Percentiles rank a stretch among this genome's conserved stretches.
These are phyloP conservation scores for Cupressus sempervirens DNA, from an alignment of 75 land plant genomes.

Conservation along the genomic window DNA sequence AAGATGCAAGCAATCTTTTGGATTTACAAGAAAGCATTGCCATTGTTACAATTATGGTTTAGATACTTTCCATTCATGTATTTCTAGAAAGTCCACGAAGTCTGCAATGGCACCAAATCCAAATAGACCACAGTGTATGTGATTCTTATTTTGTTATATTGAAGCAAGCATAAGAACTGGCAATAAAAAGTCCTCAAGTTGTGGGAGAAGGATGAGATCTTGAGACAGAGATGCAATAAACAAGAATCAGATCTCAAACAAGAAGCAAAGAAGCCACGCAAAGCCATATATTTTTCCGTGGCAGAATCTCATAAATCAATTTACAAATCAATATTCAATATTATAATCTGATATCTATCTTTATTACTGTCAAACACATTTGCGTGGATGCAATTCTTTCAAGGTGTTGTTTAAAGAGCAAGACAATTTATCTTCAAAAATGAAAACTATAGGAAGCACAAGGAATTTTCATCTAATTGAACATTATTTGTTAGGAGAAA, in stretches of 20 bases:
- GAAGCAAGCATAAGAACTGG: constrained; percentile 33
- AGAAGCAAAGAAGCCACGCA: constrained; percentile 42
- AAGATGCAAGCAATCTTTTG: constrained; percentile 55
- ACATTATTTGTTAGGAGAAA: background rate
- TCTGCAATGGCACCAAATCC: constrained; percentile 61
- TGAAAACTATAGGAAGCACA: background rate
- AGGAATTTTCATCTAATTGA: background rate
- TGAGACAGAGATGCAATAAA: constrained; percentile 43
- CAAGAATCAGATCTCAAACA: constrained; percentile 65
- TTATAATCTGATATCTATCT: background rate
- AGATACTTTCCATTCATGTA: constrained; percentile 52
- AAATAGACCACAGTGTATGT: constrained; percentile 57
- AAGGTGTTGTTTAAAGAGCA: background rate
- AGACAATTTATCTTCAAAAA: background rate
- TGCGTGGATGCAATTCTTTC: background rate
- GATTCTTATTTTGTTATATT: constrained; percentile 56
- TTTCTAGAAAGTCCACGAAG: constrained; percentile 42
- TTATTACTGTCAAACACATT: background rate
- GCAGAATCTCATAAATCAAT: constrained; percentile 44
- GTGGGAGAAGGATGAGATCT: constrained; percentile 57
- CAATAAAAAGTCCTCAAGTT: constrained; percentile 57
- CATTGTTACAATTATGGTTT: constrained; percentile 67
- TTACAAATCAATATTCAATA: background rate
- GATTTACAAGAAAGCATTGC: constrained; percentile 57
- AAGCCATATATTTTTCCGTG: constrained; percentile 53